Evolutionary conservation across 257 asterid genomes (phyloP).

Genomic region (Solanum tarapatanum): DNA sequence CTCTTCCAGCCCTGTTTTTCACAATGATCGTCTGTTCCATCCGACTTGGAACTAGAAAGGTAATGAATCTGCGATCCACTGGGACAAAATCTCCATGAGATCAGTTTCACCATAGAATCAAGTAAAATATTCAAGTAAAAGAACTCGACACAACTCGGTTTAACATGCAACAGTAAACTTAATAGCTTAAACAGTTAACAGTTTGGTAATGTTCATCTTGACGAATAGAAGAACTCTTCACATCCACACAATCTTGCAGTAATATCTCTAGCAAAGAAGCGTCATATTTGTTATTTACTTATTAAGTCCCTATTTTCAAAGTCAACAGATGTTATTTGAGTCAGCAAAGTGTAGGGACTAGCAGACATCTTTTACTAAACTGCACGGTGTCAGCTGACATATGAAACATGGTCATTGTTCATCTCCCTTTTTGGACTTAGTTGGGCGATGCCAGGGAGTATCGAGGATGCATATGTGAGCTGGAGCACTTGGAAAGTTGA

Average conservation of each 20-base stretch:
- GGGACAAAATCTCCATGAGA: conserved; percentile 6
- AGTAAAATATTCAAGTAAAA: neutral
- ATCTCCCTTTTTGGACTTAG: neutral
- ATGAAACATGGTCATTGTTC: neutral
- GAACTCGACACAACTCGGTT: neutral
- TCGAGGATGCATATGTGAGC: neutral
- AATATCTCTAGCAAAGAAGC: neutral
- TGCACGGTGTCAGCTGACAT: neutral
- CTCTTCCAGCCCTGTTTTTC: conserved; percentile 76
- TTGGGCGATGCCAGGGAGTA: neutral
- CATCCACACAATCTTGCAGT: neutral
- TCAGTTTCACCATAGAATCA: conserved; percentile 11
- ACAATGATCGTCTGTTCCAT: conserved; percentile 64
- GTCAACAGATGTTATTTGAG: neutral
- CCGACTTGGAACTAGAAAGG: conserved; percentile 54
- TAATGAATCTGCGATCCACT: conserved; percentile 85
- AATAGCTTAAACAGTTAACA: neutral
- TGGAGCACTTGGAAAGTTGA: neutral
- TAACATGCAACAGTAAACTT: neutral
- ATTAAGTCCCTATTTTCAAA: neutral
- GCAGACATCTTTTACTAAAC: neutral
- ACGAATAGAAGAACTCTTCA: neutral
- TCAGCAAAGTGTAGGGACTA: neutral
- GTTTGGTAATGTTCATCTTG: neutral
- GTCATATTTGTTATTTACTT: neutral